A percentile compares a stretch with the other conserved stretches of the same genome.
Conservation (phyloP, 2,329 filamentous ascomycete genomes). For the Graphiopsis chlorocephala region DNA sequence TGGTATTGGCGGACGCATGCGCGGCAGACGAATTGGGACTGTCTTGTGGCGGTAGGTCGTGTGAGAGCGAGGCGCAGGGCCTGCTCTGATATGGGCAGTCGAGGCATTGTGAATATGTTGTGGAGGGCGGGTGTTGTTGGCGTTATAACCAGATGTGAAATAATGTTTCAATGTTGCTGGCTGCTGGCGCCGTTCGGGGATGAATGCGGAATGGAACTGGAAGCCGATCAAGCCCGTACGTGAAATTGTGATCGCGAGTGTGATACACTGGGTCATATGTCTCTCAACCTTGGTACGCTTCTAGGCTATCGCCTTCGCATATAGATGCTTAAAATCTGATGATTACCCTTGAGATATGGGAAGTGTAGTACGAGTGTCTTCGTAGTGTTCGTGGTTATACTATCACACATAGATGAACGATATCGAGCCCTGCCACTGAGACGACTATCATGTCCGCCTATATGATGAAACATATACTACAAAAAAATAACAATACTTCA, state of each 20-base stretch:
- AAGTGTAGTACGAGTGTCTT: too few species aligned
- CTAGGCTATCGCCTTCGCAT: too few species aligned
- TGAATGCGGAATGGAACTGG: too few species aligned
- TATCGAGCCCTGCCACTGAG: too few species aligned
- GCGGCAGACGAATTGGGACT: constrained; percentile 28
- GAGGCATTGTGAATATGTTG: constrained; percentile 9
- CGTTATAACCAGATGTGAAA: neutral
- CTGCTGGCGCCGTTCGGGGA: neutral
- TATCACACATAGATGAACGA: too few species aligned
- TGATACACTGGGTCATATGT: too few species aligned
- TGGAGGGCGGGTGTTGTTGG: neutral
- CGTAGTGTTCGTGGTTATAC: too few species aligned
- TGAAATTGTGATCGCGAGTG: neutral
- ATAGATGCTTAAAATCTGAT: too few species aligned
- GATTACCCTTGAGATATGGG: too few species aligned
- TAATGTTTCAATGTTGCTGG: constrained; percentile 6
- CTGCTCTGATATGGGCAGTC: constrained; percentile 22
- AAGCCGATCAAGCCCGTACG: neutral
- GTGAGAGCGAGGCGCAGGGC: constrained; percentile 26
- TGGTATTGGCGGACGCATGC: constrained; percentile 31
- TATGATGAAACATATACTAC: neutral
- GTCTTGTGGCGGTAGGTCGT: constrained; percentile 7
- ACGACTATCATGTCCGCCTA: too few species aligned
- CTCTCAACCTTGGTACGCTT: too few species aligned
- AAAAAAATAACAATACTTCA: neutral